Percentiles rank a stretch among this genome's conserved stretches.
Conservation (phyloP, 306 rosid species). For the Alnus rubra region DNA sequence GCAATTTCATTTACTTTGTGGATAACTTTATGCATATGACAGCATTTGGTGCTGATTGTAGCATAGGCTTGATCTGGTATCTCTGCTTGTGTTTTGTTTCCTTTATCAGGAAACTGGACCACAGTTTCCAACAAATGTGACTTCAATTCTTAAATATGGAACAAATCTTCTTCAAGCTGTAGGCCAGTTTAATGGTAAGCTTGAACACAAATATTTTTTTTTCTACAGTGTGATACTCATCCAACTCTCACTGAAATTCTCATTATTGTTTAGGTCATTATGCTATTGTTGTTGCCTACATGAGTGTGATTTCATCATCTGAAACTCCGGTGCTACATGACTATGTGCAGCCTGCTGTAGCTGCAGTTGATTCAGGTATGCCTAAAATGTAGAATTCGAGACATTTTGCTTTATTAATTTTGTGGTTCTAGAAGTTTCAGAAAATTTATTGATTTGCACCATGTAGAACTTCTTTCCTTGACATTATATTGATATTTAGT, state of each 20-base stretch:
- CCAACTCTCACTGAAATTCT: constrained; percentile 32
- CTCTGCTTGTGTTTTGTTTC: constrained; percentile 20
- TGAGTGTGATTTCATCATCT: constrained; percentile 46
- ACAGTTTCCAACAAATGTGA: constrained; percentile 78
- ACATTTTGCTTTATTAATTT: not conserved
- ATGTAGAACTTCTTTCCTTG: not conserved
- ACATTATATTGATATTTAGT: constrained; percentile 16
- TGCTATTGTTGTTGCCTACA: constrained; percentile 68
- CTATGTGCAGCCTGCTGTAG: constrained; percentile 56
- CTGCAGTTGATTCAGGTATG: constrained; percentile 62
- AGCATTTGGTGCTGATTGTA: constrained; percentile 22
- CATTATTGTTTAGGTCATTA: constrained; percentile 65
- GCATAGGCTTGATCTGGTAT: constrained; percentile 25
- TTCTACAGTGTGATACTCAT: constrained; percentile 24
- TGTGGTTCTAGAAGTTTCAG: constrained; percentile 5
- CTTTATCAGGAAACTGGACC: constrained; percentile 80
- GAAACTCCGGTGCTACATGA: constrained; percentile 58
- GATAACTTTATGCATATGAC: constrained; percentile 7
- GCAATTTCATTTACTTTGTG: constrained; percentile 15
- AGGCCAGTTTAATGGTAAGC: constrained; percentile 84
- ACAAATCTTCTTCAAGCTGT: constrained; percentile 88
- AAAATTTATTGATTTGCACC: not conserved
- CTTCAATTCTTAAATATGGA: constrained; percentile 67
- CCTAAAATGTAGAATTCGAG: constrained; percentile 13
- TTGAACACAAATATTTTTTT: constrained; percentile 26